phyloP scores from a whole-genome alignment of 2,329 filamentous ascomycete genomes.

The Leptographium procerum region DNA sequence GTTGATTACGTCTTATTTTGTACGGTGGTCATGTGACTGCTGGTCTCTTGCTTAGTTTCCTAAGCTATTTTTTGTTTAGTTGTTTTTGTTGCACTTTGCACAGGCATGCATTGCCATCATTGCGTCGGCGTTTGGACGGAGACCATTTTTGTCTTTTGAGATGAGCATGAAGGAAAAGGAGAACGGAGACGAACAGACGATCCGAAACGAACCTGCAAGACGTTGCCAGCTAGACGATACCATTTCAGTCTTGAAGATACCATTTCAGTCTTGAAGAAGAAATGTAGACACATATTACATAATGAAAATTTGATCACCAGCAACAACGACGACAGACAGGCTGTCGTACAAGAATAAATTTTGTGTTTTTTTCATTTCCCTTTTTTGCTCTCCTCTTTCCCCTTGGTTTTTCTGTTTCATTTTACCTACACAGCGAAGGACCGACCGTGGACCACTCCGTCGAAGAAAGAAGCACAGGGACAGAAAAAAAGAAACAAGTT shows the following conservation, averaged over 20 bases:
- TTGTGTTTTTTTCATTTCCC: not conserved
- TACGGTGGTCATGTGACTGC: too few relatives aligned
- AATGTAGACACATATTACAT: not conserved
- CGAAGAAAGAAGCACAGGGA: constrained; percentile 2
- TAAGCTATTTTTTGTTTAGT: not conserved
- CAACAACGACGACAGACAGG: not conserved
- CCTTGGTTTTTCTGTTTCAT: not conserved
- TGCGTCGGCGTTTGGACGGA: not conserved
- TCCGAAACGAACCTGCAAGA: too few relatives aligned
- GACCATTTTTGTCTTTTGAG: too few relatives aligned
- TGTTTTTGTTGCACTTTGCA: not conserved
- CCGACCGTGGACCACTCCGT: constrained; percentile 1
- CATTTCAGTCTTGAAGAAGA: too few relatives aligned
- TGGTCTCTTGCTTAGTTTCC: not conserved
- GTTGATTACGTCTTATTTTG: not conserved
- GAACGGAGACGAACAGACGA: not conserved
- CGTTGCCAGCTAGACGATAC: not conserved
- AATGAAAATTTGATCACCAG: not conserved
- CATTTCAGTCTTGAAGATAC: too few relatives aligned
- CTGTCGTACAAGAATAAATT: not conserved
- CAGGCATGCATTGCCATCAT: not conserved
- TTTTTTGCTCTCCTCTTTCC: constrained; percentile 3
- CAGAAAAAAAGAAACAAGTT: not conserved
- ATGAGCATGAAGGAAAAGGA: not conserved
- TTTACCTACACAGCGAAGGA: constrained; percentile 1